Percentiles rank a stretch among this genome's conserved stretches.
phyloP scores from a whole-genome alignment of 768 basidiomycete genomes.

The Hemileccinum rubropunctum region DNA sequence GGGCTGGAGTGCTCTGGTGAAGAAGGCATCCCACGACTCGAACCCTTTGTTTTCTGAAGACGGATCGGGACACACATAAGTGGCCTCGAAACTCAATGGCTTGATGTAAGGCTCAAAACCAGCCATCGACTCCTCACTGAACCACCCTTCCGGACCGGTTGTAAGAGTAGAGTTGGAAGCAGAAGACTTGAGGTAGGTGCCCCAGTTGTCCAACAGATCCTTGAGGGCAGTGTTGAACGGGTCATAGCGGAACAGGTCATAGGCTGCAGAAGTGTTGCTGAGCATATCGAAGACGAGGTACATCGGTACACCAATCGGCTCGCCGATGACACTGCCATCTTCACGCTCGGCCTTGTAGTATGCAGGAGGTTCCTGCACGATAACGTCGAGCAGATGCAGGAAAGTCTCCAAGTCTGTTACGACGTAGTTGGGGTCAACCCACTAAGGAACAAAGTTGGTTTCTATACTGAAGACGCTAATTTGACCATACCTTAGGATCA shows the following conservation, averaged over 20 bases:
- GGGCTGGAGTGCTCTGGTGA: constrained; percentile 38
- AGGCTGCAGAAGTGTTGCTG: neutral
- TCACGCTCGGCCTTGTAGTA: neutral
- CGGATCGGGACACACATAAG: neutral
- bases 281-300: neutral
- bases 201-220: neutral
- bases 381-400: neutral
- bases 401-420: neutral
- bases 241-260: neutral
- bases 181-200: neutral
- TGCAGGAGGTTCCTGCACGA: neutral
- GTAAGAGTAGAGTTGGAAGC: neutral
- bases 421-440: neutral
- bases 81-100: neutral
- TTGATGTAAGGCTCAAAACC: neutral
- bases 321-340: neutral
- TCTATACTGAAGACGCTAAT: no score
- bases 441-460: neutral
- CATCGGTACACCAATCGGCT: neutral
- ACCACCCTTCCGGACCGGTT: neutral
- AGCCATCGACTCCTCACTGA: neutral
- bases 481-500: neutral
- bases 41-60: neutral
- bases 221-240: neutral
- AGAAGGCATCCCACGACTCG: constrained; percentile 52